These are phyloP conservation scores for Phytophthora colocasiae DNA, from an alignment of 352 stramenopile genomes.

Conservation along the genomic window DNA sequence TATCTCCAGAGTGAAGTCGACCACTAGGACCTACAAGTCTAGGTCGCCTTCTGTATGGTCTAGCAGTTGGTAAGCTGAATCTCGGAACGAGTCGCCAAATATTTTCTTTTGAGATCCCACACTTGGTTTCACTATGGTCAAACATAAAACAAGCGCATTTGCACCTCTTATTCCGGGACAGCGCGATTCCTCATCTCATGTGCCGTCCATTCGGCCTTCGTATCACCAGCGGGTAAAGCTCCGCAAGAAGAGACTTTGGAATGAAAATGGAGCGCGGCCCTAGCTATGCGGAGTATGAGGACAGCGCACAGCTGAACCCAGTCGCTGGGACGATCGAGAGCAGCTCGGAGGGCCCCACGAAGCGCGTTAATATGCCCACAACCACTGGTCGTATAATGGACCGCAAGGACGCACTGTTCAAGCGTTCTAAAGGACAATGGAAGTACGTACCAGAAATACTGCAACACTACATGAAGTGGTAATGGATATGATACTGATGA, in stretches of 20 bases:
- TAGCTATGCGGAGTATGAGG: constrained; percentile 61
- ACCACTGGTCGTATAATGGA: constrained; percentile 77
- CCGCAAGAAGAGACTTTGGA: background rate
- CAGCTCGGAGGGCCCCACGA: constrained; percentile 29
- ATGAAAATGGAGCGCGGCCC: constrained; percentile 58
- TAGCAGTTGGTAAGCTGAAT: background rate
- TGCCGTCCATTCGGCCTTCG: constrained; percentile 21
- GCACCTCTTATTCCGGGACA: constrained; percentile 13
- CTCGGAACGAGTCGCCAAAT: constrained; percentile 4
- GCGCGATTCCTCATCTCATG: background rate
- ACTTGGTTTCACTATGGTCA: constrained; percentile 9
- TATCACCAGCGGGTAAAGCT: constrained; percentile 9
- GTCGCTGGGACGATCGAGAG: constrained; percentile 14
- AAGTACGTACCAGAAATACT: constrained; percentile 49
- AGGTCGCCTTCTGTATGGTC: no score
- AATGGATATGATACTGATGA: constrained; percentile 1
- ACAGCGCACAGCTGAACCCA: constrained; percentile 20
- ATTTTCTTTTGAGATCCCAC: background rate
- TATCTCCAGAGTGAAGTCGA: no score
- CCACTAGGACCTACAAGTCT: no score
- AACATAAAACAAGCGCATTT: constrained; percentile 14
- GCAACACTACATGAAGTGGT: background rate
- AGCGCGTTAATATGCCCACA: constrained; percentile 34
- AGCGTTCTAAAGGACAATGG: constrained; percentile 80
- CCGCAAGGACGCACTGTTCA: constrained; percentile 64